A percentile compares a stretch with the other conserved stretches of the same genome.
These are phyloP conservation scores for Globisporangium abappressorium DNA, from an alignment of 352 stramenopile genomes.

Conservation along the genomic window DNA sequence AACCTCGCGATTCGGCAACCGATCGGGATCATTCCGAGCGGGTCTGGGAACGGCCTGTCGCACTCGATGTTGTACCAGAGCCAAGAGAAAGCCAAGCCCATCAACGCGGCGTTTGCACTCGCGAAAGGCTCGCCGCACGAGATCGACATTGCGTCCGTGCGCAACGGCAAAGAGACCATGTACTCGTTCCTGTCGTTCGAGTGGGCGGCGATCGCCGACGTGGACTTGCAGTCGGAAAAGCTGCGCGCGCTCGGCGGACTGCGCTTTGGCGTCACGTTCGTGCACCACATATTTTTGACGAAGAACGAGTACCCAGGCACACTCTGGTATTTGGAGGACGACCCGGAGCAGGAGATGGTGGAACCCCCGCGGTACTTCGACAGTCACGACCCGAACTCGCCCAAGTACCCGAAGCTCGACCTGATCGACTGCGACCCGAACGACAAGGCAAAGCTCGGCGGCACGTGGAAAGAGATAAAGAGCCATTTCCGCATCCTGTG, in stretches of 20 bases:
- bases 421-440: conserved; percentile 28
- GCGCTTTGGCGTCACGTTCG: conserved; percentile 63
- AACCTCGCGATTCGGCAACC: conserved; percentile 64
- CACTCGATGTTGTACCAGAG: conserved; percentile 58
- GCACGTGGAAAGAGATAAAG: conserved; percentile 47
- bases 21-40: conserved; percentile 55
- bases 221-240: conserved; percentile 78
- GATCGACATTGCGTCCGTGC: conserved; percentile 64
- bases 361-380: conserved; percentile 38
- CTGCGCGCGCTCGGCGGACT: conserved; percentile 54
- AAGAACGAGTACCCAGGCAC: conserved; percentile 53
- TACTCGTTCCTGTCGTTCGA: conserved; percentile 83
- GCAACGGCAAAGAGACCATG: conserved; percentile 51
- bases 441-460: conserved; percentile 9
- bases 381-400: conserved; percentile 27
- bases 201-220: conserved; percentile 81
- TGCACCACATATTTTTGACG: conserved; percentile 56
- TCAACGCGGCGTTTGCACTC: conserved; percentile 61
- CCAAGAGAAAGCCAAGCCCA: conserved; percentile 36
- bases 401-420: conserved; percentile 36
- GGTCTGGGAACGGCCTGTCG: conserved; percentile 68
- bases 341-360: conserved; percentile 1
- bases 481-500: conserved; percentile 59
- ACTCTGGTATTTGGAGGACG: conserved; percentile 64
- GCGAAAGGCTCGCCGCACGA: conserved; percentile 62